These are phyloP conservation scores for Salvia rosmarinus DNA, from an alignment of 257 asterid genomes.

Conservation along the genomic window DNA sequence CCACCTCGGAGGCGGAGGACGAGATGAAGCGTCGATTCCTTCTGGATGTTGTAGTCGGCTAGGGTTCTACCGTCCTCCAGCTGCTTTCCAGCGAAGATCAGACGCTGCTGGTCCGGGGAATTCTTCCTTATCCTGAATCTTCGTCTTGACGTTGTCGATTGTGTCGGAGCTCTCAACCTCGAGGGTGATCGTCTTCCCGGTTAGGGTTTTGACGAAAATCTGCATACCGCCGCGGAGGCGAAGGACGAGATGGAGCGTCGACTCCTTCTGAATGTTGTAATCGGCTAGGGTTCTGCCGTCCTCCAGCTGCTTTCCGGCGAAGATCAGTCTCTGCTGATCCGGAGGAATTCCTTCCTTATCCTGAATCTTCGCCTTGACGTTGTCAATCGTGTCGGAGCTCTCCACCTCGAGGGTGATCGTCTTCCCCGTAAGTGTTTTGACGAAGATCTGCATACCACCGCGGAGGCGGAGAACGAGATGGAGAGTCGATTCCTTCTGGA, in stretches of 20 bases:
- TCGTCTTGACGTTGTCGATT: conserved; percentile 29
- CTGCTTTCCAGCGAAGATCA: no score
- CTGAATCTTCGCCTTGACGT: conserved; percentile 33
- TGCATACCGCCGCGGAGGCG: conserved; percentile 38
- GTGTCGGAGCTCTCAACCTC: conserved; percentile 34
- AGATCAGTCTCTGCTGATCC: conserved; percentile 31
- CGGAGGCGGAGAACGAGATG: conserved; percentile 37
- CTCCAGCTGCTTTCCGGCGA: conserved; percentile 34
- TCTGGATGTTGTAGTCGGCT: no score
- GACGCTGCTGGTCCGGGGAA: conserved; percentile 25
- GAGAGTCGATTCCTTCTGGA: conserved; percentile 39
- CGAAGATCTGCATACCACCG: conserved; percentile 31
- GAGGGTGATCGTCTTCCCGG: conserved; percentile 31
- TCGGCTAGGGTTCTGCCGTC: conserved; percentile 38
- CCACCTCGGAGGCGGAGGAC: no score
- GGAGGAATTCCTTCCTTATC: conserved; percentile 33
- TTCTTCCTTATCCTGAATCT: conserved; percentile 34
- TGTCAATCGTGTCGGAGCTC: conserved; percentile 34
- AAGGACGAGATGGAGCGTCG: conserved; percentile 31
- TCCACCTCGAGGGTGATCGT: conserved; percentile 36
- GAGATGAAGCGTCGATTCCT: no score
- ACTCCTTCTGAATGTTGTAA: conserved; percentile 33
- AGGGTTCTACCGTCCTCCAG: no score
- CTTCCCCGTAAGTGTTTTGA: conserved; percentile 33
- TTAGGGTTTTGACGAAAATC: conserved; percentile 33